A percentile compares a stretch with the other conserved stretches of the same genome.
These are phyloP conservation scores for Pleurostoma richardsiae DNA, from an alignment of 2,329 filamentous ascomycete genomes.

Conservation along the genomic window DNA sequence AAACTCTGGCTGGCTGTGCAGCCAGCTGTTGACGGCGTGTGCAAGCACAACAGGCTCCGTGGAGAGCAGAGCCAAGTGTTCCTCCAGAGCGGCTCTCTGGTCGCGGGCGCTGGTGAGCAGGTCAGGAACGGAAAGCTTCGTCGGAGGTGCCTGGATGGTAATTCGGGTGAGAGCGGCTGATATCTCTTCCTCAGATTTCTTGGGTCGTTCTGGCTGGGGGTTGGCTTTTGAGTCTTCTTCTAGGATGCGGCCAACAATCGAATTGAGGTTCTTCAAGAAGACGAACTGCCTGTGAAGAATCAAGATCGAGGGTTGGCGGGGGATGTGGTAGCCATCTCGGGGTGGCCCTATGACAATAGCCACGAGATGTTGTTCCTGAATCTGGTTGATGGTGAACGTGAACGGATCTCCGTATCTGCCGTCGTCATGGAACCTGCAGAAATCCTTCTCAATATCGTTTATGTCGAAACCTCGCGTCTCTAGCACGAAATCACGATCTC, in stretches of 20 bases:
- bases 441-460: too few species aligned
- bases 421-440: too few species aligned
- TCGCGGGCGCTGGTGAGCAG: constrained; percentile 23
- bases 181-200: constrained; percentile 21
- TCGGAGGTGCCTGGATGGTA: constrained; percentile 14
- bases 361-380: too few species aligned
- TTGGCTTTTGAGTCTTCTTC: constrained; percentile 26
- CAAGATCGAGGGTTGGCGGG: constrained; percentile 10
- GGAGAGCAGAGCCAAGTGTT: constrained; percentile 25
- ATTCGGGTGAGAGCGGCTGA: constrained; percentile 25
- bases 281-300: constrained; percentile 32
- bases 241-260: constrained; percentile 37
- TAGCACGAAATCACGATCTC: background rate
- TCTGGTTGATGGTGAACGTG: too few species aligned
- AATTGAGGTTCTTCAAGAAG: constrained; percentile 30
- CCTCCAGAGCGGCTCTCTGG: constrained; percentile 24
- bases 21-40: constrained; percentile 26
- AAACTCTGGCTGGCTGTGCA: constrained; percentile 34
- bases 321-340: too few species aligned
- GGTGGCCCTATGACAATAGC: too few species aligned
- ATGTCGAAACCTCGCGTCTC: background rate
- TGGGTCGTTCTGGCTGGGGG: constrained; percentile 13
- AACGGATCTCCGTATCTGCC: background rate
- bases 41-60: constrained; percentile 24
- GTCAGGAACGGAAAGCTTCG: constrained; percentile 23